Evolutionary conservation across 371 early-diverging fungal species (phyloP).

Genomic region (Mucor circinelloides): DNA sequence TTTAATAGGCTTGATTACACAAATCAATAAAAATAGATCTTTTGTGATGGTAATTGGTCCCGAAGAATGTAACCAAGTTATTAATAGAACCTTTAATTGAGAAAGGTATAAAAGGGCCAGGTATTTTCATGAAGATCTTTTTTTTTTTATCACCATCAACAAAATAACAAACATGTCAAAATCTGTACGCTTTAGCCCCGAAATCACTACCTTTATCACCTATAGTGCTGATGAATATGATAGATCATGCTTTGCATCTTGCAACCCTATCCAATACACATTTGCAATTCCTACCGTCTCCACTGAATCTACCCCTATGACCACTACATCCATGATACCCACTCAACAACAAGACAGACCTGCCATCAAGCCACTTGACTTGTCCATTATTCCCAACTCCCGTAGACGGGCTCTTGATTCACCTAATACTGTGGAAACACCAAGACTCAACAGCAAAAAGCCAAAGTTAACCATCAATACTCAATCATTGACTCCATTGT

Average conservation of each 20-base stretch:
- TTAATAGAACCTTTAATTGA: conserved; percentile 9
- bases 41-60: background rate
- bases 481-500: conserved; percentile 26
- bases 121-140: background rate
- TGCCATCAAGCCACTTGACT: conserved; percentile 25
- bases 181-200: conserved; percentile 25
- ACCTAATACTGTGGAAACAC: background rate
- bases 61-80: background rate
- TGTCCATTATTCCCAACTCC: conserved; percentile 31
- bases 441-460: conserved; percentile 17
- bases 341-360: conserved; percentile 9
- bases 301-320: background rate
- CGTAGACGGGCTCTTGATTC: conserved; percentile 26
- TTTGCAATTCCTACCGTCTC: background rate
- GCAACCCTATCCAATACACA: conserved; percentile 8
- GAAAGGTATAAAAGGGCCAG: conserved; percentile 9
- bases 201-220: conserved; percentile 20
- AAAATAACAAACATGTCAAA: conserved; percentile 18
- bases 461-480: conserved; percentile 36
- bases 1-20: background rate
- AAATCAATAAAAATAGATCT: background rate
- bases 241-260: conserved; percentile 26
- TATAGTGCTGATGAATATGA: conserved; percentile 38
- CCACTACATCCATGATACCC: background rate
- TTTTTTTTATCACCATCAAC: background rate